Evolutionary conservation across 345 rosid genomes (phyloP).

Genomic region (Citrus inodora): DNA sequence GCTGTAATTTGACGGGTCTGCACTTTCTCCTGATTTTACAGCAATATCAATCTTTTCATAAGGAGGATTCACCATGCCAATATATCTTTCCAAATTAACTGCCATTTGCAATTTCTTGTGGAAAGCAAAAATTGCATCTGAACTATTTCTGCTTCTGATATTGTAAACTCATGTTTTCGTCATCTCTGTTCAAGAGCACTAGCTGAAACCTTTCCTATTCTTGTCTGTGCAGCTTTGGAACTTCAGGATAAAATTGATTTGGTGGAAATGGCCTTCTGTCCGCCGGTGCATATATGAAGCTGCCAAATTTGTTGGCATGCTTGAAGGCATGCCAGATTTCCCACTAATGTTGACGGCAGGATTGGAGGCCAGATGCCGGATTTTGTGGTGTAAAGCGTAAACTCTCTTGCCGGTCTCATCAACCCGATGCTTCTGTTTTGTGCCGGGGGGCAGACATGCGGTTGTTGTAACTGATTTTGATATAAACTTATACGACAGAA

Average conservation of each 20-base stretch:
- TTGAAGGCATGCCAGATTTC: background rate
- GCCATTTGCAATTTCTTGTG: background rate
- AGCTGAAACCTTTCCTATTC: background rate
- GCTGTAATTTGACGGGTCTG: slow-evolving; percentile 27
- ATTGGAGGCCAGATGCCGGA: background rate
- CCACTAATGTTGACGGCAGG: background rate
- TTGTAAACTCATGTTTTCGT: background rate
- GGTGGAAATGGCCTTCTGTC: background rate
- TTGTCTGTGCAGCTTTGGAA: slow-evolving; percentile 1
- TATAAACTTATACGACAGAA: background rate
- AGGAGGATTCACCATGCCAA: background rate
- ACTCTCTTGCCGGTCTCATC: background rate
- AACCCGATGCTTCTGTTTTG: background rate
- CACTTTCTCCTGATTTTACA: background rate
- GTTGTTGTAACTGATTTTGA: background rate
- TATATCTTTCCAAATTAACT: background rate
- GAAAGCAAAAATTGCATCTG: background rate
- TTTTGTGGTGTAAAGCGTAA: background rate
- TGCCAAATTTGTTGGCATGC: background rate
- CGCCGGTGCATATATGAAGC: background rate
- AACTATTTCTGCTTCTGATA: background rate
- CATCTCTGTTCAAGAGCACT: background rate
- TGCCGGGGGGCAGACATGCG: background rate
- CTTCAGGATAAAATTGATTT: background rate
- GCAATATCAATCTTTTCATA: background rate